Evolutionary conservation across 2,329 filamentous ascomycete species (phyloP), one percentile per base, ranked within the genome.

Genomic region (Fusarium buharicum): DNA sequence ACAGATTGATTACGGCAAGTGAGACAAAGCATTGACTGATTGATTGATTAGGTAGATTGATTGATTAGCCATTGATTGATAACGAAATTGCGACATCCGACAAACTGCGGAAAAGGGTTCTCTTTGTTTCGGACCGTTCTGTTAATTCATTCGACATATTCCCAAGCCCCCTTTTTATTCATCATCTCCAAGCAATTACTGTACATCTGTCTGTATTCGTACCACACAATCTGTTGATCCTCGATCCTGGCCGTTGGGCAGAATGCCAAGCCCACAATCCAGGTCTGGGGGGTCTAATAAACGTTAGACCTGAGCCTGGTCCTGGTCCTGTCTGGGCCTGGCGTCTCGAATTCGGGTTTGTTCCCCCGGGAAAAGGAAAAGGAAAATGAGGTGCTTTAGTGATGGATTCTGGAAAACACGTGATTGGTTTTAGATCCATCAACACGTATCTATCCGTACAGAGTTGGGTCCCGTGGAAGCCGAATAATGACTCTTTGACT

Each of bases 51-150:
- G 20, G 24, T 9, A 24, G 55, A 49, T 41, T 49, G 46, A 66
- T 63, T 63, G 58, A 59, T 62, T 62, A 59, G 50, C 45, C 59
- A 59, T 55, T 59, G 62, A 65, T 65, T 65, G 62, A 65, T 65
- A 66, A 65, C 46, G 24, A 50, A 33, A 62, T 58, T 62, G 33
- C 48, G 28, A 37, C 41, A 60, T 47, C 13, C 6, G 11, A 37
- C 27, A 36, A 33, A 24, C 22, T 24, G 22, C 22, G 24, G 14
- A 31, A 41, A 27, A 14, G 27, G 7, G 11, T 3, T 31, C 24
- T 46, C n/a, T 51, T 57, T 59, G 43, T 51, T 58, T 51, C 49
- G 52, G 62, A 50, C 47, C 45, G 48, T 28, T 17, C 6, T 44
- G 47, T 36, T 37, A 28, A 20, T 24, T 22, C 33, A 14, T n/a